Conservation (phyloP, 2,329 filamentous ascomycete genomes). For the Phaeosphaeria sp. region DNA sequence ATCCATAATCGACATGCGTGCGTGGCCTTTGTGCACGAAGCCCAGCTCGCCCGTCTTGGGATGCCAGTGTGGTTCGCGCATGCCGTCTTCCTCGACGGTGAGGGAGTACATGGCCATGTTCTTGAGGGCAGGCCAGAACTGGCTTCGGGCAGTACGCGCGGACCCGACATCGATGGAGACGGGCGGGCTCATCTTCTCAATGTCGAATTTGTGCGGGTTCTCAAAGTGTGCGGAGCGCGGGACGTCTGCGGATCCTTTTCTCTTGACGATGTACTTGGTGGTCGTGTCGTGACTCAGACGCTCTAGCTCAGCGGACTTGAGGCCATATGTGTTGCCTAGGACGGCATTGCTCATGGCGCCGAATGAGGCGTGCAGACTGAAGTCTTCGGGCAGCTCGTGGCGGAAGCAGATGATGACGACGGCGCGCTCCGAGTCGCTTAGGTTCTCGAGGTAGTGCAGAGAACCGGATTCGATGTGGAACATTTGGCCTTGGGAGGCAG, state of each 20-base stretch:
- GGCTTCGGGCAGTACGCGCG: not conserved
- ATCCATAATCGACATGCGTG: not conserved
- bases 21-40: not conserved
- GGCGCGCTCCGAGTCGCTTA: not conserved
- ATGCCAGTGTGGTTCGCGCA: not conserved
- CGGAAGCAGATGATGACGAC: not conserved
- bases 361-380: not conserved
- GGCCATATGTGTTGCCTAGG: not conserved
- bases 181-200: not conserved
- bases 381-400: not conserved
- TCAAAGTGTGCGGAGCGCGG: not conserved
- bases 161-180: not conserved
- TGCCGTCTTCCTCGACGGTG: not conserved
- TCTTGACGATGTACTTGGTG: not conserved
- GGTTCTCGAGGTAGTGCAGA: not conserved
- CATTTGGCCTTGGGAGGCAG: not conserved
- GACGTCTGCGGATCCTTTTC: not conserved
- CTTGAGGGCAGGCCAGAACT: not conserved
- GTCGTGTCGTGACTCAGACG: not conserved
- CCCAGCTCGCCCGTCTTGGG: not conserved
- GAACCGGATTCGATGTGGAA: not conserved
- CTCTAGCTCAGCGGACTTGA: not conserved
- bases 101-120: not conserved
- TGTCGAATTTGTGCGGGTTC: not conserved
- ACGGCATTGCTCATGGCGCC: not conserved